Evolutionary conservation across 805 yeast species (phyloP), one percentile per base, ranked within the genome.

Genomic region (Zygosaccharomyces kombuchaensis): DNA sequence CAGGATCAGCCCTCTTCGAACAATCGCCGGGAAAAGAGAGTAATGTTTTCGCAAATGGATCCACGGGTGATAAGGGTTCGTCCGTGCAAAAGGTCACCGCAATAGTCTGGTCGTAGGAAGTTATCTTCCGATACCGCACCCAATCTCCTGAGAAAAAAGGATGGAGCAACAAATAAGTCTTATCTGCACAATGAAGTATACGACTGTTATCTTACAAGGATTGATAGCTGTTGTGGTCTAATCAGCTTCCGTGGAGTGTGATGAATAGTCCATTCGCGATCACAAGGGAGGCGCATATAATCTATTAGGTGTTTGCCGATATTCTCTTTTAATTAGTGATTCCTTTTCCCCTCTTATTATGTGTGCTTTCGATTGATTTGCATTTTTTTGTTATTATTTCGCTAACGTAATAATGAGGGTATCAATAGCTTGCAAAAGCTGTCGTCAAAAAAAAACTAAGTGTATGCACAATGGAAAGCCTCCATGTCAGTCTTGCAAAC

Each of bases 371-470:
- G n/a, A n/a, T n/a, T n/a, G n/a, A n/a, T n/a, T n/a, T n/a, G n/a
- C n/a, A n/a, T n/a, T n/a, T n/a, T n/a, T n/a, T n/a, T n/a, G n/a
- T n/a, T n/a, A n/a, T n/a, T n/a, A n/a, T n/a, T n/a, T n/a, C n/a
- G n/a, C 7, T 13, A 30, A 30, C 7, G 34, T 19, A 9, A 40
- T 13, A 19, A 40, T 40, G 43, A 22, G 36, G 9, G 29, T 40
- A 8, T 21, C 43, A 2, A 17, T 40, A 2, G 43, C 43, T n/a
- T 40, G 43, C 31, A 14, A 14, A 40, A 40, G 36, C 26, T 40
- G 43, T 31, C 43, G 43, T 17, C 29, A 22, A n/a, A 40, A 17
- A 23, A 40, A 30, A 14, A 40, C 21, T 8, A 40, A 40, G 23
- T 40, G 43, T 22, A 21, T 31, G 13, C 43, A 40, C 17, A 13